phyloP scores from a whole-genome alignment of 192 early-diverging fungal genomes.

The Entrophospora sp. region DNA sequence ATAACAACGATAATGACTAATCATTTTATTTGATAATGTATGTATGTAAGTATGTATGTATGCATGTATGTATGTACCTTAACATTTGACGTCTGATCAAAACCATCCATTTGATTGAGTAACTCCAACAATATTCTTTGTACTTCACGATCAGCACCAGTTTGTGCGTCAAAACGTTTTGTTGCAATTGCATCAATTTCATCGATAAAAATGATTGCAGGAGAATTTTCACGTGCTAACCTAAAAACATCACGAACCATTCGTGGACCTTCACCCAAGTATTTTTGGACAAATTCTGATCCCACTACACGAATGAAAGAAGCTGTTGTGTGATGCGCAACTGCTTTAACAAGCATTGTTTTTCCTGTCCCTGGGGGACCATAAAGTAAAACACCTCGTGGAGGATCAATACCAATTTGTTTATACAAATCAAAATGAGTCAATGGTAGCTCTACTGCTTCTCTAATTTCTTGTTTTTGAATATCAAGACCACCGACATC shows the following conservation, averaged over 20 bases:
- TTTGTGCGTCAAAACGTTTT: constrained; percentile 97
- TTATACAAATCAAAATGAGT: constrained; percentile 97
- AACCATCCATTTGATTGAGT: constrained; percentile 99
- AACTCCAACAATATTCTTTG: constrained; percentile 96
- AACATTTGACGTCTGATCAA: constrained; percentile 95
- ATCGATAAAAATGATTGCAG: constrained; percentile 97
- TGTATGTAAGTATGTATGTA: background rate
- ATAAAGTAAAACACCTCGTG: constrained; percentile 95
- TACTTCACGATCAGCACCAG: constrained; percentile 97
- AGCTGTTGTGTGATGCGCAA: constrained; percentile 95
- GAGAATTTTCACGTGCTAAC: constrained; percentile 93
- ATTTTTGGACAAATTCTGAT: constrained; percentile 99
- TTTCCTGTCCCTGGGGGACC: constrained; percentile 99
- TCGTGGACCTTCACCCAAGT: constrained; percentile 93
- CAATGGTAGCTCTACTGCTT: constrained; percentile 95
- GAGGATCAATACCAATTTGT: constrained; percentile 98
- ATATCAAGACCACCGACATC: constrained; percentile 85
- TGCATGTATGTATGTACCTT: constrained; percentile 49
- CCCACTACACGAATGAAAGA: constrained; percentile 95
- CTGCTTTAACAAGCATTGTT: constrained; percentile 98
- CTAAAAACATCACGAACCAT: constrained; percentile 98
- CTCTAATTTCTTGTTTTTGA: constrained; percentile 88
- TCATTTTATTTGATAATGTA: background rate
- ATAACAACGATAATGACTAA: too few species aligned
- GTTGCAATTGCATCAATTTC: constrained; percentile 98